These are phyloP conservation scores for Helminthosporium solani DNA, from an alignment of 2,329 filamentous ascomycete genomes.

Conservation along the genomic window DNA sequence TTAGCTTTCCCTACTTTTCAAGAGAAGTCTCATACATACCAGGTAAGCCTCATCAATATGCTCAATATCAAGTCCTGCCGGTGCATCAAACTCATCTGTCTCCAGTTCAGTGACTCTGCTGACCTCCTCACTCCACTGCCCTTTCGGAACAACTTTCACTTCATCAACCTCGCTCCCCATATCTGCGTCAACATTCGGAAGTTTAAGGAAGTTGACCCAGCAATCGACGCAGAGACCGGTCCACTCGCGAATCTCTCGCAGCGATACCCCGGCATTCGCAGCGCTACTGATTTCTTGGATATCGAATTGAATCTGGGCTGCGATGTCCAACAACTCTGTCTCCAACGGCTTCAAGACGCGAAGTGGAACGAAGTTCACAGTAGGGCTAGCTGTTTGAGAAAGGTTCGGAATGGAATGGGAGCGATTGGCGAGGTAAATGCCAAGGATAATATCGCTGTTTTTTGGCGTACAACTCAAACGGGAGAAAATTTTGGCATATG, in stretches of 20 bases:
- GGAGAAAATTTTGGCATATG: slow-evolving; percentile 59
- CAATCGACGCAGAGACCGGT: slow-evolving; percentile 68
- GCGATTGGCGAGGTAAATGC: slow-evolving; percentile 82
- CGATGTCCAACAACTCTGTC: slow-evolving; percentile 51
- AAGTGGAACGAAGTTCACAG: slow-evolving; percentile 76
- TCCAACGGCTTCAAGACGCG: slow-evolving; percentile 48
- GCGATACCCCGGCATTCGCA: slow-evolving; percentile 59
- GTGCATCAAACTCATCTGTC: slow-evolving; percentile 11
- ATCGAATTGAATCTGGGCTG: slow-evolving; percentile 66
- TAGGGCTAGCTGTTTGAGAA: slow-evolving; percentile 62
- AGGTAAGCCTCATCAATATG: slow-evolving; percentile 35
- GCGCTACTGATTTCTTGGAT: slow-evolving; percentile 60
- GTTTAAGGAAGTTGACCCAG: slow-evolving; percentile 78
- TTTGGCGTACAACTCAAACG: slow-evolving; percentile 21
- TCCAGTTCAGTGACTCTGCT: slow-evolving; percentile 17
- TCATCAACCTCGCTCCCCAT: slow-evolving; percentile 3
- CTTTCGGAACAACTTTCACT: slow-evolving; percentile 20
- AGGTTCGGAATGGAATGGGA: slow-evolving; percentile 51
- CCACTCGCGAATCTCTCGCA: slow-evolving; percentile 74
- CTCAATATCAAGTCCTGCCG: slow-evolving; percentile 24
- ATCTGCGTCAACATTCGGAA: slow-evolving; percentile 44
- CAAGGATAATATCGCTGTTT: slow-evolving; percentile 60
- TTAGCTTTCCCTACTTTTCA: slow-evolving; percentile 10
- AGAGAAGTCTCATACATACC: slow-evolving; percentile 32
- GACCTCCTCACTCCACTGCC: slow-evolving; percentile 21